Evolutionary conservation across 2,329 filamentous ascomycete species (phyloP).

Genomic region (Calonectria pseudoreteaudii): DNA sequence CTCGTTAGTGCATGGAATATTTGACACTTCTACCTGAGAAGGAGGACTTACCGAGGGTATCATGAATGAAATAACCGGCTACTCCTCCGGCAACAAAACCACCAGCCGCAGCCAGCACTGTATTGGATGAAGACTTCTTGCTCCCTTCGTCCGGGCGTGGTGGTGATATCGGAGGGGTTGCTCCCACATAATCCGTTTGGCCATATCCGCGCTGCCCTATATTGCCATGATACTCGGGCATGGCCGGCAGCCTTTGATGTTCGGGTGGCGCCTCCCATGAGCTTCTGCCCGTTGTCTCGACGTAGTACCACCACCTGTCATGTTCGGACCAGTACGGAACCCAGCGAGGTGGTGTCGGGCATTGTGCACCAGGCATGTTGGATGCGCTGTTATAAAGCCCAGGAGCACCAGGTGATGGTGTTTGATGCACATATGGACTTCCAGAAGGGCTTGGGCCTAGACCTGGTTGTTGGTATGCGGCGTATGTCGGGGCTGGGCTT

Average conservation of each 20-base stretch:
- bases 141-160: not conserved
- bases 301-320: constrained; percentile 29
- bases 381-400: not conserved
- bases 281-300: constrained; percentile 26
- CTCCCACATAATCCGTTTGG: not conserved
- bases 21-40: not conserved
- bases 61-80: constrained; percentile 32
- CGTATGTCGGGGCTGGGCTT: not conserved
- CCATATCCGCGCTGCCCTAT: not conserved
- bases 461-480: not conserved
- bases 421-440: not conserved
- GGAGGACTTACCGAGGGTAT: constrained; percentile 25
- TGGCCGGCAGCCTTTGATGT: constrained; percentile 11
- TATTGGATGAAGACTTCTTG: constrained; percentile 7
- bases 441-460: not conserved
- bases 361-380: not conserved
- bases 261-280: constrained; percentile 18
- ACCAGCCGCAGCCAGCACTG: constrained; percentile 23
- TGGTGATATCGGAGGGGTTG: not conserved
- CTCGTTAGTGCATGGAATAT: not conserved
- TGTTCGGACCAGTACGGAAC: constrained; percentile 37
- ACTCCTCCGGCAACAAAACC: constrained; percentile 31
- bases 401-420: not conserved
- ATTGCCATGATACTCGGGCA: constrained; percentile 23
- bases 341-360: constrained; percentile 29